Evolutionary conservation across 2,329 filamentous ascomycete species (phyloP), one percentile per base, ranked within the genome.

Genomic region (Xylaria sp.): DNA sequence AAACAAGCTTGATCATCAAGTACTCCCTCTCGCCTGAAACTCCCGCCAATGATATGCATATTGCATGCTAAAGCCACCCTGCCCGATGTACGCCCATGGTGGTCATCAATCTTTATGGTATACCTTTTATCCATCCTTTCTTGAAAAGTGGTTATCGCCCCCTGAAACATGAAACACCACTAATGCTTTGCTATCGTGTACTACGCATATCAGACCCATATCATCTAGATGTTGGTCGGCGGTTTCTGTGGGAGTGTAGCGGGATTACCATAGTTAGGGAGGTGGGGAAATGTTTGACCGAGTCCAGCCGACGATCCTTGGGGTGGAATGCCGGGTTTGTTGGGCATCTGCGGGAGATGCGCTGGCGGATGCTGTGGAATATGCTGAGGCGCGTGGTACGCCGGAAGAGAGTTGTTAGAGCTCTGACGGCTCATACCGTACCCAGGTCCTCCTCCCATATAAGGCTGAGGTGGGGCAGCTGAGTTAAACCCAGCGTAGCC

Each of bases 231-330:
- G 74, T 82, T 83, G 67, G 83, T 82, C 40, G 84, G 80, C 67
- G 87, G 87, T 79, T 89, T 89, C 76, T 89, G 87, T 68, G 87
- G 87, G 76, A 89, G 77, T 38, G 85, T 86, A 38, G 87, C 86
- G 66, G 87, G 87, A 77, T 89, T 89, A 71, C 87, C 87, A 72
- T 88, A 89, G 66, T 81, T 83, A 51, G 86, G 86, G 71, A 89
- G 79, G 73, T 87, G 85, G 68, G 82, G 84, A 73, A 84, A 88
- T 6, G 82, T 77, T 73, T 85, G 85, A 36, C 73, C 69, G 11
- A 72, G 72, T 38, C 73, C 76, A 59, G 69, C 73, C 59, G 63
- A 70, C 54, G 80, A 80, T 51, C 80, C 81, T 64, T 83, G 82
- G 26, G 69, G 61, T 20, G 82, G 79, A 33, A 82, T 80, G 48